phyloP scores from a whole-genome alignment of 805 yeast species.

The Kockiozyma suomiensis region DNA sequence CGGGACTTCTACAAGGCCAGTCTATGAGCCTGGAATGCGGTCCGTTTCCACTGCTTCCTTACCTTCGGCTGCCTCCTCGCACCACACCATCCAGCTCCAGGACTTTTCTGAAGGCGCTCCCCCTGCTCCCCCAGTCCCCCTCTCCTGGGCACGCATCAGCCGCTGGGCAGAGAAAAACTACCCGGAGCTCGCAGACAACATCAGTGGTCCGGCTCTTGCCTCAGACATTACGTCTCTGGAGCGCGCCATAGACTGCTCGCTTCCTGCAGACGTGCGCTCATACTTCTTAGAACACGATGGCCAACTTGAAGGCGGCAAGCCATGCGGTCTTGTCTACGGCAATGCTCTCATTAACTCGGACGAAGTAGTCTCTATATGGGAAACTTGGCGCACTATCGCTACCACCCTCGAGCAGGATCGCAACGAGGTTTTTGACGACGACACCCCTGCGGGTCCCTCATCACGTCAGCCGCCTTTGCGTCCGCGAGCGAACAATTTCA shows the following conservation, averaged over 20 bases:
- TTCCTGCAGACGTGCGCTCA: conserved; percentile 83
- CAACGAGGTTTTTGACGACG: conserved; percentile 2
- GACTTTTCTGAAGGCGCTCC: conserved; percentile 61
- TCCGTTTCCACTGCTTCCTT: conserved; percentile 26
- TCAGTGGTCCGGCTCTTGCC: conserved; percentile 76
- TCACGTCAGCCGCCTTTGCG: conserved; percentile 25
- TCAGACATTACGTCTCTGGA: conserved; percentile 83
- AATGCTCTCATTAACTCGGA: conserved; percentile 78
- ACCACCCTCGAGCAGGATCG: conserved; percentile 32
- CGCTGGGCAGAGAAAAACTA: conserved; percentile 77
- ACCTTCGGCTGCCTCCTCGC: conserved; percentile 12
- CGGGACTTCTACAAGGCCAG: conserved; percentile 12
- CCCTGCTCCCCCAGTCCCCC: conserved; percentile 61
- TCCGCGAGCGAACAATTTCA: conserved; percentile 40
- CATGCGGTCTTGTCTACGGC: conserved; percentile 79
- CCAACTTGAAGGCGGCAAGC: conserved; percentile 75
- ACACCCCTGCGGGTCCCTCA: conserved; percentile 19
- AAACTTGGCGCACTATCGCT: conserved; percentile 80
- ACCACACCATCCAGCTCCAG: conserved; percentile 42
- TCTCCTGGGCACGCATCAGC: conserved; percentile 88
- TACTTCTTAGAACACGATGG: conserved; percentile 87
- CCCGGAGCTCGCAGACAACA: conserved; percentile 78
- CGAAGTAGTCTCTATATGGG: conserved; percentile 76
- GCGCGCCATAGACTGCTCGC: conserved; percentile 68
- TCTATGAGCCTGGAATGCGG: conserved; percentile 33